phyloP scores from a whole-genome alignment of 306 rosid genomes.

The Mimosa pudica region DNA sequence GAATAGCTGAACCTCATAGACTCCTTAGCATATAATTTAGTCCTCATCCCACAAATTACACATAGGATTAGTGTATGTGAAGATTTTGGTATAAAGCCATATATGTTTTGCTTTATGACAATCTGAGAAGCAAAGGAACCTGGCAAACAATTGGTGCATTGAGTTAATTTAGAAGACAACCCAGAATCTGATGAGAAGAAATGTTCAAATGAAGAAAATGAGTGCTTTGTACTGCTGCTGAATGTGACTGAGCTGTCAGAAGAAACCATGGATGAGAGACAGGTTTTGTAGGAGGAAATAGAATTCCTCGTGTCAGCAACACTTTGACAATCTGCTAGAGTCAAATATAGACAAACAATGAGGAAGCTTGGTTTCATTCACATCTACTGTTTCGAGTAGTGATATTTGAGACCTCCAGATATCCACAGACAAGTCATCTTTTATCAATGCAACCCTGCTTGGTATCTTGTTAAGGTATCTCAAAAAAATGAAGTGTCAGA shows the following conservation, averaged over 20 bases:
- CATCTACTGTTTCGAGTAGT: constrained; percentile 27
- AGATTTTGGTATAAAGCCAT: constrained; percentile 37
- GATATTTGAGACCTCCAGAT: constrained; percentile 36
- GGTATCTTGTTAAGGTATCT: constrained; percentile 51
- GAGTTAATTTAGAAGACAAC: constrained; percentile 21
- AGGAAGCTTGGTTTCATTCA: constrained; percentile 38
- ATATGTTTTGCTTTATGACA: constrained; percentile 39
- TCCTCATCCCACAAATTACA: constrained; percentile 65
- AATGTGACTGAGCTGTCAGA: constrained; percentile 26
- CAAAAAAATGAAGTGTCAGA: background rate
- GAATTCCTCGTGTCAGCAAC: constrained; percentile 32
- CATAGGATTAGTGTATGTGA: constrained; percentile 75
- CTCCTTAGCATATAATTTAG: constrained; percentile 57
- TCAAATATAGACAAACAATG: constrained; percentile 45
- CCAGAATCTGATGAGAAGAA: constrained; percentile 23
- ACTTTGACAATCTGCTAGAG: constrained; percentile 28
- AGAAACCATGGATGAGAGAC: constrained; percentile 24
- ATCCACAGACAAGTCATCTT: constrained; percentile 43
- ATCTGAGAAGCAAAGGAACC: constrained; percentile 47
- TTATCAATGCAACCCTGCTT: constrained; percentile 52
- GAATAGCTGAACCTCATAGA: constrained; percentile 59
- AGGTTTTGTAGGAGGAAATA: constrained; percentile 17
- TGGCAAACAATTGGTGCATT: constrained; percentile 34
- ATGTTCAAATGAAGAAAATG: constrained; percentile 32
- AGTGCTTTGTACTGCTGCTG: constrained; percentile 17